phyloP scores from a whole-genome alignment of 2,329 filamentous ascomycete genomes.

The Cordyceps tenuipes region DNA sequence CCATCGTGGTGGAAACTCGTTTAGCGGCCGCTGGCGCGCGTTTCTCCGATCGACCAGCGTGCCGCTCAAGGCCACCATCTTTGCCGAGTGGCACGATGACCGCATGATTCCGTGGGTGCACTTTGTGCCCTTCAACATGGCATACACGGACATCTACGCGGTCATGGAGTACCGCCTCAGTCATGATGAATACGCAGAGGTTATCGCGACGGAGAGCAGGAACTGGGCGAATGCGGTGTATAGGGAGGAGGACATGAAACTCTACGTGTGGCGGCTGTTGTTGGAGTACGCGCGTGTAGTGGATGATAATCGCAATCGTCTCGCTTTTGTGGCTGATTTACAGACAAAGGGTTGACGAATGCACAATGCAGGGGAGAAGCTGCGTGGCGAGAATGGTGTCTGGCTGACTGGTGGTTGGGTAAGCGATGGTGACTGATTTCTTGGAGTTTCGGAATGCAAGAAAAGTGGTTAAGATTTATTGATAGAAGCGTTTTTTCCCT shows the following conservation, averaged over 20 bases:
- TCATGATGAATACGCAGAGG: constrained; percentile 36
- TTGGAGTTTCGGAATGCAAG: no score
- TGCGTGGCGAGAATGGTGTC: no score
- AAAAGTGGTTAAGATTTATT: no score
- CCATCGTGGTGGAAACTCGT: no score
- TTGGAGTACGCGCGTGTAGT: constrained; percentile 35
- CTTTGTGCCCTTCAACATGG: constrained; percentile 54
- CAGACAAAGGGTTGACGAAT: no score
- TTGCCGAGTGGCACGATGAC: constrained; percentile 34
- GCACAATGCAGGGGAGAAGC: no score
- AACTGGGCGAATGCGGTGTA: constrained; percentile 45
- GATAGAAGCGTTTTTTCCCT: no score
- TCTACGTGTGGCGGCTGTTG: constrained; percentile 45
- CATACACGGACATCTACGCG: constrained; percentile 48
- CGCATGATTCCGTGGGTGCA: constrained; percentile 53
- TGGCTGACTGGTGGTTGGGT: no score
- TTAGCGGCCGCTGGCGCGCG: constrained; percentile 25
- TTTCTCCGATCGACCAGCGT: constrained; percentile 1
- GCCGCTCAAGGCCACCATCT: neutral
- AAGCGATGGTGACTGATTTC: no score
- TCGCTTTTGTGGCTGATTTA: constrained; percentile 24
- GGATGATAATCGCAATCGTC: constrained; percentile 22
- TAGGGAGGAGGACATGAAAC: constrained; percentile 45
- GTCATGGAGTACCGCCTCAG: constrained; percentile 43
- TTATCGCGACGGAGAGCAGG: constrained; percentile 42